phyloP scores from a whole-genome alignment of 1,139 yeast species.

The Blastobotrys malaysiensis region DNA sequence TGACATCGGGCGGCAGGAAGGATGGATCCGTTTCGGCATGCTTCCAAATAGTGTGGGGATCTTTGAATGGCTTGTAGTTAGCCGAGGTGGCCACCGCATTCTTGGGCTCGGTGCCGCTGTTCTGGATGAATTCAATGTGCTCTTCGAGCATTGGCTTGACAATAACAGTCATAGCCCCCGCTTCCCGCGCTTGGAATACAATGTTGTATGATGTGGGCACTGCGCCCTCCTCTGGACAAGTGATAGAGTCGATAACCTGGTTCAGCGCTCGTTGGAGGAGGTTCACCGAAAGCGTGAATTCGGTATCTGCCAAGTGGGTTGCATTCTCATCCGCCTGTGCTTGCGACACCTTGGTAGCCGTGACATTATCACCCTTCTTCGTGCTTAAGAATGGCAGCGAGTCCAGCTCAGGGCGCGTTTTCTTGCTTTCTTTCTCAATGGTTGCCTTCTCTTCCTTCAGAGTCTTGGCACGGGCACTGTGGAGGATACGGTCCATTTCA shows the following conservation, averaged over 20 bases:
- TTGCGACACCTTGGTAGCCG: conserved; percentile 5
- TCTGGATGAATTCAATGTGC: conserved; percentile 24
- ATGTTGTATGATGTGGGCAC: conserved; percentile 23
- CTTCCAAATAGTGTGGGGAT: conserved; percentile 21
- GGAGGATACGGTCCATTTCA: conserved; percentile 61
- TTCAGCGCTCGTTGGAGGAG: conserved; percentile 53
- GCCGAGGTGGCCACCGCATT: neutral
- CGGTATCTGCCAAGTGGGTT: conserved; percentile 58
- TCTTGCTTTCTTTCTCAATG: neutral
- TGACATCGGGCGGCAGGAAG: conserved; percentile 19
- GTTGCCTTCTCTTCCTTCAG: neutral
- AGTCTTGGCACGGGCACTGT: conserved; percentile 43
- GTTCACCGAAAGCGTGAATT: conserved; percentile 59
- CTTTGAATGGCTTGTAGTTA: conserved; percentile 13
- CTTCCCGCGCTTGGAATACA: conserved; percentile 23
- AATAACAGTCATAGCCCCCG: conserved; percentile 27
- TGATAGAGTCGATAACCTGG: conserved; percentile 31
- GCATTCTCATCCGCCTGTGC: conserved; percentile 33
- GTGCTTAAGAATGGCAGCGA: neutral
- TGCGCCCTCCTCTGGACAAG: conserved; percentile 11
- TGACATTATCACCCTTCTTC: neutral
- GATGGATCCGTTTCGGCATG: conserved; percentile 16
- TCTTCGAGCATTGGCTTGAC: conserved; percentile 32
- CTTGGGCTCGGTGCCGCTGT: conserved; percentile 11
- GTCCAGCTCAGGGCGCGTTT: conserved; percentile 2